phyloP scores from a whole-genome alignment of 305 asterid species.

The Solanum chacoense region DNA sequence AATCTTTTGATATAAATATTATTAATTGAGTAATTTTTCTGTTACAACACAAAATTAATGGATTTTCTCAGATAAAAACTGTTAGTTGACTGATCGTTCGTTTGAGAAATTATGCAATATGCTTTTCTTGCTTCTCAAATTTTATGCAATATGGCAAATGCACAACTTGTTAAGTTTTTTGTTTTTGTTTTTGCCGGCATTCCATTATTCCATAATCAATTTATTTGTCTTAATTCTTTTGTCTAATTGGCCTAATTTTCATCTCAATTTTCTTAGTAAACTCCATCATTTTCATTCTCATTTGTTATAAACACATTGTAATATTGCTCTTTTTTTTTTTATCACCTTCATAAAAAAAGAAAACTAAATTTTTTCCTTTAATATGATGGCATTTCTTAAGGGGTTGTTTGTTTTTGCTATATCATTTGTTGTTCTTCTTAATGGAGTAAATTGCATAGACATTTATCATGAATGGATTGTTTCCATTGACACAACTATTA shows the following conservation, averaged over 20 bases:
- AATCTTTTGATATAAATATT: not conserved
- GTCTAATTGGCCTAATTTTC: not conserved
- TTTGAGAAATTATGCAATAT: not conserved
- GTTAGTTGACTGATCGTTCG: not conserved
- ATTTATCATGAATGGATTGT: slow-evolving; percentile 51
- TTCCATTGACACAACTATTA: slow-evolving; percentile 22
- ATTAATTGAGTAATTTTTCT: too few species aligned
- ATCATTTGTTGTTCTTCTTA: slow-evolving; percentile 9
- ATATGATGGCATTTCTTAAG: slow-evolving; percentile 20
- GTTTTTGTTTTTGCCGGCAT: not conserved
- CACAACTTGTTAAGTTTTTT: not conserved
- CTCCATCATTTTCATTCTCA: not conserved
- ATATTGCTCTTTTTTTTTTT: not conserved
- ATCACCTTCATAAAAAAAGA: not conserved
- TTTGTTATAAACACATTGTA: not conserved
- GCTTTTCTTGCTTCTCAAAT: not conserved
- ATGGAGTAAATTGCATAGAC: slow-evolving; percentile 21
- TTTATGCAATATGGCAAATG: not conserved
- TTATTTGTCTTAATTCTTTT: not conserved
- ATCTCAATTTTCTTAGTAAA: not conserved
- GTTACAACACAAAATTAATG: too few species aligned
- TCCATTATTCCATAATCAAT: not conserved
- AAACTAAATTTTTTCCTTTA: not conserved
- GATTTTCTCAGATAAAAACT: not conserved
- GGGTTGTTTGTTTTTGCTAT: slow-evolving; percentile 2